Evolutionary conservation across 345 rosid genomes (phyloP).

Genomic region (Eucalyptus fibrosa): DNA sequence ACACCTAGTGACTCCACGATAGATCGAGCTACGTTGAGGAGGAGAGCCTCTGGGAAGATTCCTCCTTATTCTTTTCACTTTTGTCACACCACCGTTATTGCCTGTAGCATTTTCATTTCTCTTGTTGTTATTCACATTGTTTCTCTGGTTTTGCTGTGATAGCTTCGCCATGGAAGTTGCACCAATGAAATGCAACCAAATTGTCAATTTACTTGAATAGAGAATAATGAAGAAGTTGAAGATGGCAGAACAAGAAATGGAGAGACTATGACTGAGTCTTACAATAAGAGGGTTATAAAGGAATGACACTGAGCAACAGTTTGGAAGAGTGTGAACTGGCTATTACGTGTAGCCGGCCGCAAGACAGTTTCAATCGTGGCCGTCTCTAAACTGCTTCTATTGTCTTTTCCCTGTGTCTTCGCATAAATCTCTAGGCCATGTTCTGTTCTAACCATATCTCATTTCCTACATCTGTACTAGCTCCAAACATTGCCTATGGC

Average conservation of each 20-base stretch:
- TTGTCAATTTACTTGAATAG: not conserved
- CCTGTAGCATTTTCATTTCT: not conserved
- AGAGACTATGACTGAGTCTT: not conserved
- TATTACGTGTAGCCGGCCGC: not conserved
- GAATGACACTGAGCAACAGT: not conserved
- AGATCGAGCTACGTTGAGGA: constrained; percentile 80
- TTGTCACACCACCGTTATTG: constrained; percentile 12
- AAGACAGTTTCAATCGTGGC: not conserved
- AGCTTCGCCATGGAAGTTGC: not conserved
- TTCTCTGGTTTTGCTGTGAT: not conserved
- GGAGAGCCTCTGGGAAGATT: constrained; percentile 78
- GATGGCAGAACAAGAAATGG: not conserved
- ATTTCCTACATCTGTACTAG: not conserved
- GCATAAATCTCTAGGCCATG: not conserved
- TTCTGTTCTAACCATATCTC: not conserved
- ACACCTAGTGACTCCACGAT: constrained; percentile 86
- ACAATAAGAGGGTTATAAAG: not conserved
- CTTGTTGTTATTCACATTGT: not conserved
- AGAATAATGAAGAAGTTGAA: not conserved
- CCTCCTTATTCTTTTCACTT: constrained; percentile 64
- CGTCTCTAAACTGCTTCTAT: not conserved
- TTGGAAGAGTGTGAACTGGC: not conserved
- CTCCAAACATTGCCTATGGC: not conserved
- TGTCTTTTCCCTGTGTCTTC: not conserved
- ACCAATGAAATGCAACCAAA: not conserved